Conservation (phyloP, 2,329 filamentous ascomycete species). For the Clarireedia monteithiana region DNA sequence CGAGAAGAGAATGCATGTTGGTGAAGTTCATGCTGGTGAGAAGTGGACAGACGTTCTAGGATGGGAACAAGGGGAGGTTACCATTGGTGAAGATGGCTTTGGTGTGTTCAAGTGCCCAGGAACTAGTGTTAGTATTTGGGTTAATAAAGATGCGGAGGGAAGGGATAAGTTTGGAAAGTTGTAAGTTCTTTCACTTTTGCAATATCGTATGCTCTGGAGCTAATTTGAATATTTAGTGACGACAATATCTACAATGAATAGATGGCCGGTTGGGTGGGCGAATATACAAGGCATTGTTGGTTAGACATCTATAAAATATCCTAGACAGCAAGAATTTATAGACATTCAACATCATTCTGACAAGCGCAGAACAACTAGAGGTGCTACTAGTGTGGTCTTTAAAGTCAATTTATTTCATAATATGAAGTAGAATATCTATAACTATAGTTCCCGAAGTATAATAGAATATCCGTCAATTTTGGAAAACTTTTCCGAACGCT, state of each 20-base stretch:
- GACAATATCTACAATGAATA: conserved; percentile 6
- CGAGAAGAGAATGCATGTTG: conserved; percentile 55
- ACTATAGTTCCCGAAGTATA: no score
- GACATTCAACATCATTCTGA: no score
- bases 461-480: no score
- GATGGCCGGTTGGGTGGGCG: not conserved
- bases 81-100: conserved; percentile 51
- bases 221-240: not conserved
- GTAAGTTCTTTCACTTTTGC: conserved; percentile 14
- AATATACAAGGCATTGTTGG: not conserved
- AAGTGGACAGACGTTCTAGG: conserved; percentile 56
- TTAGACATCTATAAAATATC: not conserved
- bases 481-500: no score
- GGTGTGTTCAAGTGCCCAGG: conserved; percentile 48
- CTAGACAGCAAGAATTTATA: not conserved
- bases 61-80: conserved; percentile 45
- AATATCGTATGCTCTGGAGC: not conserved
- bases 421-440: no score
- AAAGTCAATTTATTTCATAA: no score
- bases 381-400: no score
- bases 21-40: conserved; percentile 48
- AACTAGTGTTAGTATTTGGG: conserved; percentile 54
- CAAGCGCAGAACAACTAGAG: no score
- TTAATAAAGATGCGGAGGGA: conserved; percentile 45
- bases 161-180: conserved; percentile 37